Percentiles rank a stretch among this genome's conserved stretches.
phyloP scores from a whole-genome alignment of 805 yeast genomes.

The Cyberlindnera samutprakarnensis region DNA sequence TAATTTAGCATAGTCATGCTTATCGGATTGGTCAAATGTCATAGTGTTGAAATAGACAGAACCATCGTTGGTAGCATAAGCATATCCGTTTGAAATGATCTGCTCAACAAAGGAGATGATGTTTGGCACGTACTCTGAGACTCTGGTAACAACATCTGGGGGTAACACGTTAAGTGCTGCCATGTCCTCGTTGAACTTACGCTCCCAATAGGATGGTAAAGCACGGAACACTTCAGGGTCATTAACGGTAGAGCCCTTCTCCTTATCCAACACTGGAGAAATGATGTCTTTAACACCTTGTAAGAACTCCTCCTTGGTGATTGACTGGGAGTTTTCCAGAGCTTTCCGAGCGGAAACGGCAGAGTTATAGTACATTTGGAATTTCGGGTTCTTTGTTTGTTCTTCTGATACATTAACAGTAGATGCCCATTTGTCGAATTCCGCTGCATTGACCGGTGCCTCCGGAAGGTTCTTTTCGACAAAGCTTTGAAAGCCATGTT shows the following conservation, averaged over 20 bases:
- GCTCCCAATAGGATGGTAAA: constrained; percentile 87
- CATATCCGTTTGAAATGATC: constrained; percentile 77
- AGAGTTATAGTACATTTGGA: constrained; percentile 76
- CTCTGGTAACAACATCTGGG: constrained; percentile 84
- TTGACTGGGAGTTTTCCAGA: constrained; percentile 23
- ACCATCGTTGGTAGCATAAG: constrained; percentile 77
- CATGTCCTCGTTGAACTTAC: constrained; percentile 82
- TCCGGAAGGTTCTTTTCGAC: constrained; percentile 48
- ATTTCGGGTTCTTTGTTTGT: constrained; percentile 63
- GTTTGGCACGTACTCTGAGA: constrained; percentile 92
- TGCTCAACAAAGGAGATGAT: constrained; percentile 70
- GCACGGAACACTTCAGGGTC: constrained; percentile 80
- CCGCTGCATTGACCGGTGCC: constrained; percentile 24
- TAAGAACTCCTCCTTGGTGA: constrained; percentile 33
- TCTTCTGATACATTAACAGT: constrained; percentile 42
- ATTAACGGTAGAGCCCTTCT: constrained; percentile 66
- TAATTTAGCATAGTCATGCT: constrained; percentile 86
- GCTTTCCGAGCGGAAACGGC: constrained; percentile 44
- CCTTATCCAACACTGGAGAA: constrained; percentile 63
- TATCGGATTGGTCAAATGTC: constrained; percentile 61
- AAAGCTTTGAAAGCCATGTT: constrained; percentile 40
- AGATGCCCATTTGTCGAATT: constrained; percentile 45
- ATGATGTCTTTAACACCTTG: constrained; percentile 62
- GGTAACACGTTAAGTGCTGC: constrained; percentile 72
- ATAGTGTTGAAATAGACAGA: constrained; percentile 94